Evolutionary conservation across 2,329 filamentous ascomycete genomes (phyloP), one percentile per base, ranked within the genome.

Genomic region (Fusarium nisikadoi): DNA sequence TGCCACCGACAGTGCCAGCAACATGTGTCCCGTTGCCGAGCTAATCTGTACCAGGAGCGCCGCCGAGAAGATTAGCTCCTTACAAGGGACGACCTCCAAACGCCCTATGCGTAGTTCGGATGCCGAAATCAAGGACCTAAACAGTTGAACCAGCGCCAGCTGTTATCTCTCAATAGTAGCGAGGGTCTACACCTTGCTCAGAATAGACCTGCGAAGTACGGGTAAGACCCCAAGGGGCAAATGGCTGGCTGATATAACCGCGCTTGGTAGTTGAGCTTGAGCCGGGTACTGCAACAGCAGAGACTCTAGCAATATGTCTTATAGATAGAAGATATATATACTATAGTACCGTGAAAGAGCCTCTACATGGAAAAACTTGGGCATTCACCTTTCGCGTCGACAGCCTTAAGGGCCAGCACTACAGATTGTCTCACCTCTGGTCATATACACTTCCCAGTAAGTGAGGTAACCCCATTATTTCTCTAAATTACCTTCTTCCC

Each of bases 51-150:
- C 80, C 76, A 60, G 75, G 76, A 16, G 80, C 71, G 43, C 75
- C 55, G 8, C 41, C 58, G 1, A 76, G 33, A n/a, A 70, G 74
- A 39, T 79, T 81, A 49, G 69, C 66, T 23, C 78, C 79, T 65
- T 73, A 78, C 11, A 60, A 17, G 9, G 78, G 79, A 12, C 78
- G 75, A 12, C 76, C 76, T 1, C 2, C 35, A 36, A 79, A 80
- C 36, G 79, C 74, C 2, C 52, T 42, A 65, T 86, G 84, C 4
- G 76, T 58, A 17, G 75, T 78, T 14, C 77, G 77, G 56, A 86
- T 82, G 58, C 84, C 84, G 1, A 83, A 84, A 69, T 86, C 84
- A 58, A 86, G 78, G 7, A 86, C 69, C 62, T 85, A 86, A 38
- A 80, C 77, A 56, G 78, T 83, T 12, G 57, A 55, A 2, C 70